A percentile compares a stretch with the other conserved stretches of the same genome.
Conservation (phyloP, 352 stramenopile species). For the Aphanomyces stellatus region DNA sequence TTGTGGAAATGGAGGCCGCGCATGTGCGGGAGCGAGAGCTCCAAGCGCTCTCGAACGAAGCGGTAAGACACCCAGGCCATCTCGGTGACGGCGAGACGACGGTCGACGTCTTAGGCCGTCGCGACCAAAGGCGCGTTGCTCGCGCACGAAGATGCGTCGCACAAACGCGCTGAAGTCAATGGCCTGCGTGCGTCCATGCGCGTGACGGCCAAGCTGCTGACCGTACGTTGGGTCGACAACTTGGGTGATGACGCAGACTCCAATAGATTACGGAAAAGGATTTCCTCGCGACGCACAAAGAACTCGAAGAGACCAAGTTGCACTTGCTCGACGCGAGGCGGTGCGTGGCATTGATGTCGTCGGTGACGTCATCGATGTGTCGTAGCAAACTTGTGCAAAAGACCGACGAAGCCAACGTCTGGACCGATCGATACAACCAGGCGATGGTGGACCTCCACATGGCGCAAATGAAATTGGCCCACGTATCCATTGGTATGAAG, state of each 20-base stretch:
- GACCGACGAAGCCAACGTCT: conserved; percentile 42
- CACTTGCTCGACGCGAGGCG: conserved; percentile 59
- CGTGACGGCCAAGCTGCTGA: conserved; percentile 61
- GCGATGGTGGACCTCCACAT: conserved; percentile 78
- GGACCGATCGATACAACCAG: conserved; percentile 76
- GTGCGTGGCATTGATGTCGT: conserved; percentile 27
- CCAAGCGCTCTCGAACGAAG: conserved; percentile 3
- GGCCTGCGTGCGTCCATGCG: conserved; percentile 51
- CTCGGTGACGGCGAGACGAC: not conserved
- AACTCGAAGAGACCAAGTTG: conserved; percentile 56
- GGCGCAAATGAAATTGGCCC: conserved; percentile 57
- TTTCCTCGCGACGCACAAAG: conserved; percentile 50
- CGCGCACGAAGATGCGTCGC: conserved; percentile 43
- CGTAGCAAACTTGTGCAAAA: conserved; percentile 22
- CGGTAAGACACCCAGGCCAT: not conserved
- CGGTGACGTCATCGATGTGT: conserved; percentile 40
- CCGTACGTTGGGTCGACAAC: conserved; percentile 26
- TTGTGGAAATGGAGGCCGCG: conserved; percentile 14
- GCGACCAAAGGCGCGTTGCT: conserved; percentile 19
- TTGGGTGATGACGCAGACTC: not conserved
- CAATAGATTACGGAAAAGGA: conserved; percentile 61
- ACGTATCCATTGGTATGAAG: conserved; percentile 48
- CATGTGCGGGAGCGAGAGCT: conserved; percentile 16
- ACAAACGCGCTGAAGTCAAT: conserved; percentile 61
- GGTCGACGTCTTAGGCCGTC: not conserved